These are phyloP conservation scores for Mycena olivaceomarginata DNA, from an alignment of 768 basidiomycete genomes.

Conservation along the genomic window DNA sequence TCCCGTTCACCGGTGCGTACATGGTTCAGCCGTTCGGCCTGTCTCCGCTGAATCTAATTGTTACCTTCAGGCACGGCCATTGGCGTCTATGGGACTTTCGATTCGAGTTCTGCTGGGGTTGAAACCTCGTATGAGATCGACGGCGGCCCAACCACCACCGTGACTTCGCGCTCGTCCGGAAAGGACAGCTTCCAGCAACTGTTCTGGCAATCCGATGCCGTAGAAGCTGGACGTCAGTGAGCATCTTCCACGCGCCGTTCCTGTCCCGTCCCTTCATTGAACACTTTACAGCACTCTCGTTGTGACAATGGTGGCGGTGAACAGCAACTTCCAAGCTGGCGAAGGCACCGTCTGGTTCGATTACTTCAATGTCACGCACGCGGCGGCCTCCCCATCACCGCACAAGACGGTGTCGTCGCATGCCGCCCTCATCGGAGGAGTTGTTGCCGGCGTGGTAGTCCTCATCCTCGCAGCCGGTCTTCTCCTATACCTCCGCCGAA, in stretches of 20 bases:
- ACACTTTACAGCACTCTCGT: background rate
- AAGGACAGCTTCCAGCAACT: background rate
- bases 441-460: background rate
- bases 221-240: background rate
- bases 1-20: slow-evolving; percentile 29
- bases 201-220: background rate
- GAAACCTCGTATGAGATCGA: slow-evolving; percentile 23
- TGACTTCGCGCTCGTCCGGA: background rate
- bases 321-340: background rate
- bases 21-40: background rate
- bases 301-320: background rate
- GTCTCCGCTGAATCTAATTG: background rate
- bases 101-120: slow-evolving; percentile 13
- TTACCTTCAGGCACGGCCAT: slow-evolving; percentile 19
- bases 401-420: background rate
- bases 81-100: slow-evolving; percentile 23
- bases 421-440: background rate
- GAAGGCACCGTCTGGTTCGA: background rate
- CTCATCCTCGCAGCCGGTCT: background rate
- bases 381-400: background rate
- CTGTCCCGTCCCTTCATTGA: background rate
- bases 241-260: background rate
- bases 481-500: background rate
- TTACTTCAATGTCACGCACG: background rate
- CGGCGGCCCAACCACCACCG: slow-evolving; percentile 1